phyloP scores from a whole-genome alignment of 2,329 filamentous ascomycete genomes.

The Parastagonospora nodorum region DNA sequence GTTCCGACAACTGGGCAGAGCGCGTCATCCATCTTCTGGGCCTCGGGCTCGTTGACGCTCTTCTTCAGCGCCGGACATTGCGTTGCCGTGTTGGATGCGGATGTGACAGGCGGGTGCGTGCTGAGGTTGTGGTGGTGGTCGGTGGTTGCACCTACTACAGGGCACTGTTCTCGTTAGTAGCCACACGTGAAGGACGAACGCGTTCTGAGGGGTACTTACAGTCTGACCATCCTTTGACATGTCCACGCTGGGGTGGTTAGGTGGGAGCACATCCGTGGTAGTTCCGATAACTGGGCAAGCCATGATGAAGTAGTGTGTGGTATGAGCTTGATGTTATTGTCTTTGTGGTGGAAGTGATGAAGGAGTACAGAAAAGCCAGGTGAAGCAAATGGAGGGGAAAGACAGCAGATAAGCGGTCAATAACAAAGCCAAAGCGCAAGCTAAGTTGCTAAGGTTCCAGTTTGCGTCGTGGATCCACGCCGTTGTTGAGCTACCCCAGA shows the following conservation, averaged over 20 bases:
- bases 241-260: conserved; percentile 50
- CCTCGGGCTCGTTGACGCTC: conserved; percentile 42
- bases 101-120: conserved; percentile 47
- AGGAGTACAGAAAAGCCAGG: not conserved
- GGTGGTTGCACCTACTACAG: conserved; percentile 52
- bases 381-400: not conserved
- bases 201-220: conserved; percentile 7
- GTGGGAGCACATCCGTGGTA: conserved; percentile 51
- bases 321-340: not conserved
- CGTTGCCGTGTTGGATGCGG: conserved; percentile 37
- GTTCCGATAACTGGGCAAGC: conserved; percentile 49
- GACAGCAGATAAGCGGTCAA: not conserved
- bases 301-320: conserved; percentile 15
- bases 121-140: conserved; percentile 52
- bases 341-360: not conserved
- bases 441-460: not conserved
- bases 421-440: not conserved
- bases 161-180: conserved; percentile 37
- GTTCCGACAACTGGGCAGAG: conserved; percentile 53
- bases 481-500: conserved; percentile 20
- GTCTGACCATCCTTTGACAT: conserved; percentile 46
- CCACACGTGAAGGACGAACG: too few relatives aligned
- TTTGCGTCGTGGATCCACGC: conserved; percentile 2
- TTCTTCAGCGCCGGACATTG: conserved; percentile 50
- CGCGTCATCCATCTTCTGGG: conserved; percentile 48